Evolutionary conservation across 2,329 filamentous ascomycete species (phyloP), one percentile per base, ranked within the genome.

Genomic region (Trichocomaceae sp.): DNA sequence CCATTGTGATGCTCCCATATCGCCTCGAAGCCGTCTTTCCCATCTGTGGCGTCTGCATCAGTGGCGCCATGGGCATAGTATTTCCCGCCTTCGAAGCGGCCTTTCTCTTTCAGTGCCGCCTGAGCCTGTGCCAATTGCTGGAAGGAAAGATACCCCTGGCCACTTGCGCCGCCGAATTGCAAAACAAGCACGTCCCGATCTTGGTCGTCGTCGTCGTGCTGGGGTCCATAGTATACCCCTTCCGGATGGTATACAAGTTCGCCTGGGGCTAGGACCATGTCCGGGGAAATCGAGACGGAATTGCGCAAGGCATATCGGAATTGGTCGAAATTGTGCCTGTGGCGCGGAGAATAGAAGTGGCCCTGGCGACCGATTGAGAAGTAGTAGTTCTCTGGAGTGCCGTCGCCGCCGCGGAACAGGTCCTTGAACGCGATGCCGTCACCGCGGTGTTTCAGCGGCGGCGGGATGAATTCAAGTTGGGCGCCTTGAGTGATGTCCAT

Each of bases 161-260:
- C 57, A 46, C 59, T 60, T 17, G 59, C 44, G 8, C 60, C 60
- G 13, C 60, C 60, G 49, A 59, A 62, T 23, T 62, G 60, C 19
- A 62, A 52, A 4, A 62, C 58, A 8, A 60, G 50, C n/a, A 61
- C 55, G 23, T 58, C 52, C 23, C 56, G 44, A 39, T 39, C 35
- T 33, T 49, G 37, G 20, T 50, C 56, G 6, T 37, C 52, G 2
- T 49, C 56, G 29, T 62, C 60, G 33, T 56, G 42, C 41, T 63
- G 58, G 1, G 60, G 59, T 1, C 57, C 60, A n/a, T 62, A 63
- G 3, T 56, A 26, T 6, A 62, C 60, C 12, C 54, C 60, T 48
- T 63, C 61, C 7, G 61, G 61, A 13, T 63, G 61, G n/a, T 63
- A 63, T 15, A 52, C 54, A 7, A 63, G 26, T n/a, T 62, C 60